Evolutionary conservation across 495 filamentous ascomycete species (phyloP).

Genomic region (Tuber borchii): DNA sequence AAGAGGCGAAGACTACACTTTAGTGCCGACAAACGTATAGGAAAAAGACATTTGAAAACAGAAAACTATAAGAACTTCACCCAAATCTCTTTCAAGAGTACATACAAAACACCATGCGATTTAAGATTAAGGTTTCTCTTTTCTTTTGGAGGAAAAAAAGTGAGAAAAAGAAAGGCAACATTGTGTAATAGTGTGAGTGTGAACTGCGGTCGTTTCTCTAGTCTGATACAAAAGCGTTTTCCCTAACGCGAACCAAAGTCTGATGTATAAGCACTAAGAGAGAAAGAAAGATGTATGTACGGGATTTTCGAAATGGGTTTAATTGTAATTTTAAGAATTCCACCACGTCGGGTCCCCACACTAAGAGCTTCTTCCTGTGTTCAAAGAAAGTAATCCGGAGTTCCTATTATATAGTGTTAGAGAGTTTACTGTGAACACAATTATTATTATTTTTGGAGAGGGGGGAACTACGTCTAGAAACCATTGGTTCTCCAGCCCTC

Average conservation of each 20-base stretch:
- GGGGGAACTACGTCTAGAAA: constrained; percentile 67
- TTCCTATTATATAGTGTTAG: constrained; percentile 50
- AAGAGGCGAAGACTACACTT: background rate
- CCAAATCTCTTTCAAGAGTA: background rate
- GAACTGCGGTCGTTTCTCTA: background rate
- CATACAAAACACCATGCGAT: background rate
- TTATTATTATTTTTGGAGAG: constrained; percentile 6
- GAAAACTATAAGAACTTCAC: background rate
- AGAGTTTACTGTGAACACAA: background rate
- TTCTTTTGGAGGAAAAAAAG: background rate
- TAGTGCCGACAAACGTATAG: background rate
- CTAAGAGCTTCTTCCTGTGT: constrained; percentile 5
- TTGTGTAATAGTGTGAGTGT: background rate
- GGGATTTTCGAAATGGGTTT: constrained; percentile 4
- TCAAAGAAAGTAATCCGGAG: constrained; percentile 97
- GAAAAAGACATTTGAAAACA: background rate
- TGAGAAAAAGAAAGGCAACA: background rate
- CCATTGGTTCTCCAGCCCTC: constrained; percentile 95
- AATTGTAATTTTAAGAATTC: background rate
- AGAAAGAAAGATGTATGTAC: constrained; percentile 6
- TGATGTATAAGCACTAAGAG: constrained; percentile 2
- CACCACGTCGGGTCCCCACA: constrained; percentile 6
- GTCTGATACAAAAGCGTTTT: constrained; percentile 5
- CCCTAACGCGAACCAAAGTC: constrained; percentile 5
- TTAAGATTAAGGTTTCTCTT: background rate